phyloP scores from a whole-genome alignment of 305 asterid genomes.

The Rubia occidens region DNA sequence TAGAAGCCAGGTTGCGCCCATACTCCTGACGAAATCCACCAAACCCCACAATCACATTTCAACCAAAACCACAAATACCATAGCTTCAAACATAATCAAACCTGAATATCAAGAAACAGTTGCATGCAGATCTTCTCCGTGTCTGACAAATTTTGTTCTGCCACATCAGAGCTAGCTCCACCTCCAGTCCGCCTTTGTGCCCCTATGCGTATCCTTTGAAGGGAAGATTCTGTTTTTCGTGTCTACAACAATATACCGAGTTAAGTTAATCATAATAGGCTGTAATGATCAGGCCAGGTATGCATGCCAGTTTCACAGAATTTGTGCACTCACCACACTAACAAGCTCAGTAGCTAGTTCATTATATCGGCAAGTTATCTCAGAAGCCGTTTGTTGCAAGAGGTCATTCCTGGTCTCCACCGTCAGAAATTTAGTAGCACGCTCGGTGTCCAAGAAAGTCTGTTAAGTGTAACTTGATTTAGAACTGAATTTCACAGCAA shows the following conservation, averaged over 20 bases:
- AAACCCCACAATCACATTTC: neutral
- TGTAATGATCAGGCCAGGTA: neutral
- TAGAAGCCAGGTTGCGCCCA: constrained; percentile 66
- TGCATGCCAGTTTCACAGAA: neutral
- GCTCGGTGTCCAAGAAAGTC: constrained; percentile 79
- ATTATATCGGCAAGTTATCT: constrained; percentile 67
- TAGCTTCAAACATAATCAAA: neutral
- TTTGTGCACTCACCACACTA: constrained; percentile 52
- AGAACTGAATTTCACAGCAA: neutral
- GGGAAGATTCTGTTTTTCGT: constrained; percentile 83
- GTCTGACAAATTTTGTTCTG: constrained; percentile 75
- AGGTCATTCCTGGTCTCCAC: constrained; percentile 54
- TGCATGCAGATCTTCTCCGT: constrained; percentile 94
- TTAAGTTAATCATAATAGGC: neutral
- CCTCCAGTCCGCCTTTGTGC: constrained; percentile 93
- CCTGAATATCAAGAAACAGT: constrained; percentile 92
- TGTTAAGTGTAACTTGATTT: constrained; percentile 23
- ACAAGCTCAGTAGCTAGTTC: constrained; percentile 79
- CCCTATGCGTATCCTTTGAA: constrained; percentile 85
- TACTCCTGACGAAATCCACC: constrained; percentile 47
- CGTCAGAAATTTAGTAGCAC: constrained; percentile 50
- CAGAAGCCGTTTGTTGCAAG: constrained; percentile 55
- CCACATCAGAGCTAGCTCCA: constrained; percentile 89
- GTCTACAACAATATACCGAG: constrained; percentile 40
- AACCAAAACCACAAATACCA: neutral